Conservation (phyloP, 352 stramenopile genomes). For the Phytophthora pseudosyringae region DNA sequence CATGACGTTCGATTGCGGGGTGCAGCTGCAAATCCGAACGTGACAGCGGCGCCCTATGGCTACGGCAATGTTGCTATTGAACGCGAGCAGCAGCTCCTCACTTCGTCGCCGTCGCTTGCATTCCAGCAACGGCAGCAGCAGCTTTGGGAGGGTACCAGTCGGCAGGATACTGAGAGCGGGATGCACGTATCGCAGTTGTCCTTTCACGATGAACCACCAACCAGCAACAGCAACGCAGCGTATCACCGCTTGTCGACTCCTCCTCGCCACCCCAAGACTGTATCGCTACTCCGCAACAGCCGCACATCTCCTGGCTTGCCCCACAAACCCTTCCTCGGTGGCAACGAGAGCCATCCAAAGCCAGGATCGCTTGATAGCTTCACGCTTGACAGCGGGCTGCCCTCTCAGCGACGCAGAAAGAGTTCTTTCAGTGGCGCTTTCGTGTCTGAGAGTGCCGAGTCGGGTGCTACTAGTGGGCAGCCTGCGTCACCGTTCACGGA, state of each 20-base stretch:
- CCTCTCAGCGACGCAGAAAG: constrained; percentile 35
- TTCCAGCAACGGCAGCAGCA: constrained; percentile 44
- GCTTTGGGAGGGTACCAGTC: constrained; percentile 39
- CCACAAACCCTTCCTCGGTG: constrained; percentile 22
- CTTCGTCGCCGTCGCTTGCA: constrained; percentile 36
- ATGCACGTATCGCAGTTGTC: constrained; percentile 34
- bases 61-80: constrained; percentile 83
- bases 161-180: constrained; percentile 38
- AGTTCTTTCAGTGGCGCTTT: constrained; percentile 56
- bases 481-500: constrained; percentile 40
- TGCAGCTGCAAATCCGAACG: constrained; percentile 63
- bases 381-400: constrained; percentile 47
- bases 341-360: constrained; percentile 39
- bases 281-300: constrained; percentile 50
- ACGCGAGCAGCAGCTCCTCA: constrained; percentile 29
- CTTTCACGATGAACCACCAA: constrained; percentile 47
- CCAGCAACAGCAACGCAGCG: constrained; percentile 29
- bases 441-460: constrained; percentile 36
- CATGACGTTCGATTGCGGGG: constrained; percentile 54
- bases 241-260: constrained; percentile 69
- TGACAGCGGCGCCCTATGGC: constrained; percentile 72
- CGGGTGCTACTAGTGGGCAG: not conserved
- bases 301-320: constrained; percentile 41
- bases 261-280: constrained; percentile 69
- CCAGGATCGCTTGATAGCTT: constrained; percentile 73